phyloP scores from a whole-genome alignment of 768 basidiomycete species.

The Pisolithus albus region DNA sequence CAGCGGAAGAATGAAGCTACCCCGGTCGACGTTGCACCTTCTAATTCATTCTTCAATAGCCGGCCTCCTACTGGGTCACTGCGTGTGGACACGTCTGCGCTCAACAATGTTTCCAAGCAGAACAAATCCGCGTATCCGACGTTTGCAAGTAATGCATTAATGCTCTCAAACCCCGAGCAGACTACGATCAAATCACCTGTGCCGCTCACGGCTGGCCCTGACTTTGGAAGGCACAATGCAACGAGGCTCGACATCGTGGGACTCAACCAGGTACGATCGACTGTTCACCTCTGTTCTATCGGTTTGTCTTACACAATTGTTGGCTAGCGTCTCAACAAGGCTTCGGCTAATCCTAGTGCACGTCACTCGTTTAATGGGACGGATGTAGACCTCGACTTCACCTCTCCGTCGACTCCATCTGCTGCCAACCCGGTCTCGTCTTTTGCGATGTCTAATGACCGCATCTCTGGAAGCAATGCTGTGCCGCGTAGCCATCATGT shows the following conservation, averaged over 20 bases:
- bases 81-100: conserved; percentile 65
- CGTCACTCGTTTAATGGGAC: conserved; percentile 75
- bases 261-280: conserved; percentile 52
- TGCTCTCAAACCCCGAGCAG: conserved; percentile 53
- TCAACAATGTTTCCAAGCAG: conserved; percentile 56
- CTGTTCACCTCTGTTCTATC: conserved; percentile 3
- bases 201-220: conserved; percentile 80
- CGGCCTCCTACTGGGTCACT: conserved; percentile 65
- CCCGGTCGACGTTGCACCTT: conserved; percentile 45
- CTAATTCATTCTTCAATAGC: conserved; percentile 44
- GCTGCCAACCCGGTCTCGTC: conserved; percentile 39
- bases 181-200: conserved; percentile 62
- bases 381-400: conserved; percentile 55
- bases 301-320: conserved; percentile 14
- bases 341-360: conserved; percentile 41
- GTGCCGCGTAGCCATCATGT: conserved; percentile 54
- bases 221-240: conserved; percentile 71
- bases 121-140: conserved; percentile 83
- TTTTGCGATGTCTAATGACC: conserved; percentile 33
- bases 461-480: conserved; percentile 27
- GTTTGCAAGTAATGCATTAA: conserved; percentile 40
- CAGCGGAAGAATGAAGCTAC: conserved; percentile 58
- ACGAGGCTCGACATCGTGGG: conserved; percentile 69
- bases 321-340: conserved; percentile 41
- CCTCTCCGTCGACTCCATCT: conserved; percentile 47